A percentile compares a stretch with the other conserved stretches of the same genome.
phyloP scores from a whole-genome alignment of 2,329 filamentous ascomycete species.

The Aureobasidium sp. region DNA sequence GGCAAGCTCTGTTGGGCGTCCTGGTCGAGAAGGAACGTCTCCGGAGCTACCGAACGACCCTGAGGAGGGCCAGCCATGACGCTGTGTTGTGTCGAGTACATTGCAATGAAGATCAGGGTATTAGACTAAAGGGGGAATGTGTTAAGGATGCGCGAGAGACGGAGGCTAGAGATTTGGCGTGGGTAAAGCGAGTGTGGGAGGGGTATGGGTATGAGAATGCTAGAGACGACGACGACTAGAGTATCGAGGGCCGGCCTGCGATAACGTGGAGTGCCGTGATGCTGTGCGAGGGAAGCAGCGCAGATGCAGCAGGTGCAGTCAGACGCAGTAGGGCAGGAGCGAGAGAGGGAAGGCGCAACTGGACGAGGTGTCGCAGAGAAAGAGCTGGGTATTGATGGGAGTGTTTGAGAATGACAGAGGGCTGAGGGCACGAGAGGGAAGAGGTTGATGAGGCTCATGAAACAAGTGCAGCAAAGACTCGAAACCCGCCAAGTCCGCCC shows the following conservation, averaged over 20 bases:
- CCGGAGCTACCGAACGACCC: constrained; percentile 63
- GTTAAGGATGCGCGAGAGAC: neutral
- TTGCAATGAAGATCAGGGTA: constrained; percentile 21
- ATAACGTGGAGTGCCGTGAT: neutral
- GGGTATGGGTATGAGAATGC: neutral
- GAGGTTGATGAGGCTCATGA: constrained; percentile 16
- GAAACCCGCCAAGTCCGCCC: constrained; percentile 12
- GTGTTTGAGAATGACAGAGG: constrained; percentile 16
- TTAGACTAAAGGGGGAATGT: constrained; percentile 3
- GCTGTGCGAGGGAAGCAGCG: neutral
- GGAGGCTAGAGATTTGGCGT: neutral
- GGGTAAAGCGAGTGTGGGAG: constrained; percentile 7
- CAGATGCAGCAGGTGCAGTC: neutral
- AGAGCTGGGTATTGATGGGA: neutral
- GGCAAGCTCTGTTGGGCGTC: constrained; percentile 95
- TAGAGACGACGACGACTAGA: neutral
- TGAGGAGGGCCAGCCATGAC: constrained; percentile 82
- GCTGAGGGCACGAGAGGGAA: constrained; percentile 5
- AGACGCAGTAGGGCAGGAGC: neutral
- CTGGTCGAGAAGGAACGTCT: constrained; percentile 97
- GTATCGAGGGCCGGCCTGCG: constrained; percentile 14
- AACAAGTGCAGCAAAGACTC: constrained; percentile 12
- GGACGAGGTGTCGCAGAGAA: constrained; percentile 9
- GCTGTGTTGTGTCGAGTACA: constrained; percentile 51
- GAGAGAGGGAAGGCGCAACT: neutral